Evolutionary conservation across 768 basidiomycete species (phyloP).

Genomic region (Phanerochaete sordida): DNA sequence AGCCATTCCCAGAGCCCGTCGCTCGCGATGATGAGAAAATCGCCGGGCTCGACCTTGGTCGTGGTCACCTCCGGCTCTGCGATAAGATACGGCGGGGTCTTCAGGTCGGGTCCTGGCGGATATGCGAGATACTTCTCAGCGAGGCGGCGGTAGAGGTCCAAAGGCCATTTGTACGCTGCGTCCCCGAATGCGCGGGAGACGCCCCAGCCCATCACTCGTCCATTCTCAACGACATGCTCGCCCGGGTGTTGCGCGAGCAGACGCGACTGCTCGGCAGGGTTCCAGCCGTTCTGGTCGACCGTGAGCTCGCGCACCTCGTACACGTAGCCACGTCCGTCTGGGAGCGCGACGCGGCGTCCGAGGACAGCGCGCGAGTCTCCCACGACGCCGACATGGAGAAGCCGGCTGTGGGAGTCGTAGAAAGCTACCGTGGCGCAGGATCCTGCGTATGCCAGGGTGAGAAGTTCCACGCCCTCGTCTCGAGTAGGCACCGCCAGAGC

Average conservation of each 20-base stretch:
- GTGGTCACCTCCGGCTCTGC: slow-evolving; percentile 50
- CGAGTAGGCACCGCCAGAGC: slow-evolving; percentile 26
- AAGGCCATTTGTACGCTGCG: slow-evolving; percentile 40
- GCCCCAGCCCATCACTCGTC: slow-evolving; percentile 38
- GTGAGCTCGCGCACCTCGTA: slow-evolving; percentile 40
- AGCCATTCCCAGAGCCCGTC: slow-evolving; percentile 54
- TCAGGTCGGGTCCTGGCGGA: slow-evolving; percentile 25
- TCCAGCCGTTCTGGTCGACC: slow-evolving; percentile 34
- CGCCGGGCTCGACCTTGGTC: slow-evolving; percentile 36
- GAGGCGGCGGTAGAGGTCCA: slow-evolving; percentile 34
- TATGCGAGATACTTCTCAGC: slow-evolving; percentile 34
- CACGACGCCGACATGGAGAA: slow-evolving; percentile 39
- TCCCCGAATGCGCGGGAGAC: slow-evolving; percentile 42
- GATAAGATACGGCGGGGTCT: slow-evolving; percentile 49
- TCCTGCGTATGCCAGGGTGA: slow-evolving; percentile 34
- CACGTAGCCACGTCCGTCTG: slow-evolving; percentile 22
- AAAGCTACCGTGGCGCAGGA: slow-evolving; percentile 44
- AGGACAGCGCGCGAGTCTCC: slow-evolving; percentile 50
- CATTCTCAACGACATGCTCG: slow-evolving; percentile 28
- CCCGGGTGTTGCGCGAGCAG: slow-evolving; percentile 30
- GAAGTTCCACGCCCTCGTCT: slow-evolving; percentile 24
- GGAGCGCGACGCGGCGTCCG: slow-evolving; percentile 32
- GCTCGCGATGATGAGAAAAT: slow-evolving; percentile 52
- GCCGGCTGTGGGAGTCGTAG: slow-evolving; percentile 37
- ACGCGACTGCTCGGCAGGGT: slow-evolving; percentile 30